Evolutionary conservation across 2,329 filamentous ascomycete genomes (phyloP), one percentile per base, ranked within the genome.

Genomic region (Colletotrichum somersetense): DNA sequence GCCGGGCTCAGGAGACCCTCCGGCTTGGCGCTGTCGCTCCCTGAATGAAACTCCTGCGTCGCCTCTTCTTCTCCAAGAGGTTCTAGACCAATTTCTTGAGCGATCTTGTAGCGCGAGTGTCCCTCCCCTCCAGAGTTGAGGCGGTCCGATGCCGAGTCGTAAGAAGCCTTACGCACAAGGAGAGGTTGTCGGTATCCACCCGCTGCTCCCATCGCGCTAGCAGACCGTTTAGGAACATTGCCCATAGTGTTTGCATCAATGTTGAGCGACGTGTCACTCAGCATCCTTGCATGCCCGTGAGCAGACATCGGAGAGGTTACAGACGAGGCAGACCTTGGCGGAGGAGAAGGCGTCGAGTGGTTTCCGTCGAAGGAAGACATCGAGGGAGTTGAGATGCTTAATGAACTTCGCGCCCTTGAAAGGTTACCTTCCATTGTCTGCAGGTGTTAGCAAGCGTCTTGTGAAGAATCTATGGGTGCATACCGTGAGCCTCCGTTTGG

Each of bases 341-440:
- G 82, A 5, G 87, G 89, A 66, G 85, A 88, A 18, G 88, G 86
- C 1, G 86, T 88, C 23, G 88, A 89, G 12, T 82, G 82, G 69
- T 86, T 85, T 2, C 87, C 89, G 3, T 77, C 76, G 78, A 78
- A 76, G 11, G 79, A 81, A 16, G 81, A 78, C 48, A 82, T 79
- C 5, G 74, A 80, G 71, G 46, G 80, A 74, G 12, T 80, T 77
- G 72, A 81, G 74, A 85, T 83, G 57, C 89, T 85, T 33, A 94
- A 85, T 12, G 92, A 91, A 74, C 89, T 90, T 76, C 94, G 89
- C 40, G 94, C 95, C 73, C 94, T 91, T 69, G 88, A 91, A 26
- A 98, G 85, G 76, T 98, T 98, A 48, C 92, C 94, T 82, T 98
- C 96, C 95, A 98, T 97, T 42, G 93, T 93, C 94, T 97, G 80